These are phyloP conservation scores for Cutaneotrichosporon cutaneum DNA, from an alignment of 1,284 basidiomycete species.

Conservation along the genomic window DNA sequence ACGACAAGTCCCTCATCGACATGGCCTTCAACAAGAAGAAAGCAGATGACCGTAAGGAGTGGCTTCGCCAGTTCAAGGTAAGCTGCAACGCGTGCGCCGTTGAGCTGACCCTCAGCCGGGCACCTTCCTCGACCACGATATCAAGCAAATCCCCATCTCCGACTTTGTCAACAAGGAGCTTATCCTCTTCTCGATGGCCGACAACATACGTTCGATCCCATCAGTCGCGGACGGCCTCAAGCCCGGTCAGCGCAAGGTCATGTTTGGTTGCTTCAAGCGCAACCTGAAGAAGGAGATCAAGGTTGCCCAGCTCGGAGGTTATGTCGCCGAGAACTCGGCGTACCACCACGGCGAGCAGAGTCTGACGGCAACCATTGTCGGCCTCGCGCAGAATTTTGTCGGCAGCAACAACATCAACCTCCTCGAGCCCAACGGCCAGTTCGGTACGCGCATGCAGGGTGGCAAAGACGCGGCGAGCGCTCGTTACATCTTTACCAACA, in stretches of 20 bases:
- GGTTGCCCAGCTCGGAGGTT: constrained; percentile 93
- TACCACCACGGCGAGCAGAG: constrained; percentile 96
- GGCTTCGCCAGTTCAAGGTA: constrained; percentile 90
- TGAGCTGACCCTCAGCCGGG: constrained; percentile 65
- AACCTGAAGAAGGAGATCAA: constrained; percentile 92
- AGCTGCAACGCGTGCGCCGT: constrained; percentile 20
- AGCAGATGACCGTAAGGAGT: constrained; percentile 97
- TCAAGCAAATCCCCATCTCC: constrained; percentile 78
- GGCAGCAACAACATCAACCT: constrained; percentile 96
- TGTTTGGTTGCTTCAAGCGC: constrained; percentile 93
- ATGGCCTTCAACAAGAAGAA: constrained; percentile 99
- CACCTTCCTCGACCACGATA: constrained; percentile 88
- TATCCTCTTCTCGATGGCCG: constrained; percentile 99
- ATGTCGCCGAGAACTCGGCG: constrained; percentile 87
- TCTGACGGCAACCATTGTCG: constrained; percentile 86
- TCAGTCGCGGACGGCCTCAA: constrained; percentile 93
- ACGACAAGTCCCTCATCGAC: constrained; percentile 87
- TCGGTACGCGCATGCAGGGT: constrained; percentile 82
- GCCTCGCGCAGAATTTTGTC: constrained; percentile 89
- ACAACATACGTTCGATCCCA: constrained; percentile 94
- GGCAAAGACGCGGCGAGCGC: constrained; percentile 95
- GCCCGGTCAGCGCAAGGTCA: constrained; percentile 97
- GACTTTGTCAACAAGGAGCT: constrained; percentile 99
- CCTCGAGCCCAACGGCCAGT: constrained; percentile 88
- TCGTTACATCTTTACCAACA: constrained; percentile 92